These are phyloP conservation scores for Gaertneriomyces semiglobifer DNA, from an alignment of 192 early-diverging fungal genomes.

Conservation along the genomic window DNA sequence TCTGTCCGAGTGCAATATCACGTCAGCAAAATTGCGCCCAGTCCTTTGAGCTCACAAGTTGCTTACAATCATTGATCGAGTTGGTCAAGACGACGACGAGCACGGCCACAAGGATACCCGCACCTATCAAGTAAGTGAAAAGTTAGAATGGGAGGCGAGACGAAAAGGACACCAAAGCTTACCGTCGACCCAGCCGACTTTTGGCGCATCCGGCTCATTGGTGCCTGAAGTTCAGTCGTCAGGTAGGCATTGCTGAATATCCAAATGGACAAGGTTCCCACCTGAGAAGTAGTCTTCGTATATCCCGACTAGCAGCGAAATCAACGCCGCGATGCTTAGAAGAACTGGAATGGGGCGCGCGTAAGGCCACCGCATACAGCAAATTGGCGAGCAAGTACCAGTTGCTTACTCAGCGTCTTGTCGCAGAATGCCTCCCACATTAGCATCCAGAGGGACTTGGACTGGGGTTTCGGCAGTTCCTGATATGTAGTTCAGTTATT, in stretches of 20 bases:
- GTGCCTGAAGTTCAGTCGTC: slow-evolving; percentile 46
- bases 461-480: slow-evolving; percentile 30
- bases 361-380: not conserved
- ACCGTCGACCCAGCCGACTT: slow-evolving; percentile 48
- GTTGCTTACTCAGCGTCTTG: slow-evolving; percentile 36
- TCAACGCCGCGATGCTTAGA: slow-evolving; percentile 75
- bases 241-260: not conserved
- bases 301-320: slow-evolving; percentile 80
- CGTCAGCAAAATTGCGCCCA: too few species aligned
- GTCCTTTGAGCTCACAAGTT: slow-evolving; percentile 19
- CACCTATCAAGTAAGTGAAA: slow-evolving; percentile 23
- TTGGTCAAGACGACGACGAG: slow-evolving; percentile 85
- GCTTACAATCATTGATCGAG: slow-evolving; percentile 67
- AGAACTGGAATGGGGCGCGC: slow-evolving; percentile 43
- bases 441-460: slow-evolving; percentile 33
- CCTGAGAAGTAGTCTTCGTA: slow-evolving; percentile 7
- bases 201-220: slow-evolving; percentile 42
- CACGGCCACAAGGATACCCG: slow-evolving; percentile 73
- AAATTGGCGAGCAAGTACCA: not conserved
- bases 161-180: too few species aligned
- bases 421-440: slow-evolving; percentile 42
- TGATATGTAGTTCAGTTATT: not conserved
- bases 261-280: not conserved
- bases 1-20: not conserved
- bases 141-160: too few species aligned